Percentiles rank a stretch among this genome's conserved stretches.
phyloP scores from a whole-genome alignment of 345 rosid genomes.

The Salix suchowensis region DNA sequence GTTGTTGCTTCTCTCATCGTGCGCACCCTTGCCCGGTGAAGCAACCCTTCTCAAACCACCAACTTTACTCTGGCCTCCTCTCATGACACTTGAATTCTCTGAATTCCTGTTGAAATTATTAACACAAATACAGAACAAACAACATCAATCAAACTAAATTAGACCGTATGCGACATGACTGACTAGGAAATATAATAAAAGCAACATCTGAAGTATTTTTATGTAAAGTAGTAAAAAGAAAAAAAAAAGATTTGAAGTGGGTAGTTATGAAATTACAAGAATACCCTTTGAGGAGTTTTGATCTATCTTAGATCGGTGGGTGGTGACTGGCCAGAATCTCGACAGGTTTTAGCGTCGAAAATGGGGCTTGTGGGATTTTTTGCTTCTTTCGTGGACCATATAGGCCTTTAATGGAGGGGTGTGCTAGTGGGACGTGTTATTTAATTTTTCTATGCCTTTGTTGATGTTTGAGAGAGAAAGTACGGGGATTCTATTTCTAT shows the following conservation, averaged over 20 bases:
- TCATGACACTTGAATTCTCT: constrained; percentile 59
- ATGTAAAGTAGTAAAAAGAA: not conserved
- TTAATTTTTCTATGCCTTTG: not conserved
- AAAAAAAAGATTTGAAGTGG: not conserved
- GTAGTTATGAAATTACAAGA: constrained; percentile 28
- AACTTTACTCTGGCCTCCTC: constrained; percentile 58
- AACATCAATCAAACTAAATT: too few relatives aligned
- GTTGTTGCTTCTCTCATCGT: constrained; percentile 39
- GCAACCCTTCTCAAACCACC: constrained; percentile 37
- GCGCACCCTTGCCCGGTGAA: constrained; percentile 52
- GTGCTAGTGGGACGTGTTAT: not conserved
- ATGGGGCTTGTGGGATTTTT: not conserved
- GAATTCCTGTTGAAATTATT: constrained; percentile 38
- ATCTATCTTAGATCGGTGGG: constrained; percentile 24
- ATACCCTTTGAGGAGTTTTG: constrained; percentile 22
- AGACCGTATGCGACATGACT: not conserved
- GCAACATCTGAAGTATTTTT: not conserved
- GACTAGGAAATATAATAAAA: not conserved
- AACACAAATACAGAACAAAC: not conserved
- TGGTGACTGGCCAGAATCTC: constrained; percentile 14
- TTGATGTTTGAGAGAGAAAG: not conserved
- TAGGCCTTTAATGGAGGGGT: not conserved
- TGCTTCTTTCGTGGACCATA: constrained; percentile 5
- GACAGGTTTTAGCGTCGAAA: constrained; percentile 18
- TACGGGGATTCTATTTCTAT: constrained; percentile 9